Evolutionary conservation across 1,284 basidiomycete genomes (phyloP), one percentile per base, ranked within the genome.

Genomic region (Marasmius sp.): DNA sequence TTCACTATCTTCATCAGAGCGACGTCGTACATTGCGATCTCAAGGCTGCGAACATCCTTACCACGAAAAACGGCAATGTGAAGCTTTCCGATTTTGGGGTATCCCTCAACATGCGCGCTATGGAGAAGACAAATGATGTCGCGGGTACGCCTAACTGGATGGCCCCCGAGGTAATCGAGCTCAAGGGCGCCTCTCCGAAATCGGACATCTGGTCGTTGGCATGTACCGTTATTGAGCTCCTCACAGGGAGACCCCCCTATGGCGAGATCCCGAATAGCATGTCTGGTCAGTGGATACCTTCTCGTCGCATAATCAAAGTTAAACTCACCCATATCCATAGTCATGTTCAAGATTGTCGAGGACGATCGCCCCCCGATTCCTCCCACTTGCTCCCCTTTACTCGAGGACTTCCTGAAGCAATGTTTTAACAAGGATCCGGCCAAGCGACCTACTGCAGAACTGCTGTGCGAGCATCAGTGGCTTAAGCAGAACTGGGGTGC

Each of bases 11-110:
- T 12, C 94, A 97, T 74, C 79, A 81, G 65, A 87, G 87, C 71
- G 87, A 93, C 64, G 91, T 93, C 60, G 91, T 93, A 12, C 91
- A 93, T 68, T 93, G 95, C 70, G 97, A 99, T 76, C 90, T 98
- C 74, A 99, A 99, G 77, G 96, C 97, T 1, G 97, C 97, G 61
- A 99, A 98, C 75, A 98, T 99, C 73, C 85, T 99, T 47, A 98
- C 97, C 57, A 98, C 97, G 62, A 94, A 95, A 78, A 94, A 91
- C 61, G 97, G 97, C 38, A 98, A 99, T 73, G 93, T 98, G 75
- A 99, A 99, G 78, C 84, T 99, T 11, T 96, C 97, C 38, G 97
- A 99, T 76, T 98, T 99, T 76, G 97, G 97, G 63, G 93, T 99
- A 12, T 98, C 96, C n/a, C 92, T 98, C 57, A 98, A 97, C 65